These are phyloP conservation scores for Talaromyces sp. DNA, from an alignment of 2,329 filamentous ascomycete genomes.

Conservation along the genomic window DNA sequence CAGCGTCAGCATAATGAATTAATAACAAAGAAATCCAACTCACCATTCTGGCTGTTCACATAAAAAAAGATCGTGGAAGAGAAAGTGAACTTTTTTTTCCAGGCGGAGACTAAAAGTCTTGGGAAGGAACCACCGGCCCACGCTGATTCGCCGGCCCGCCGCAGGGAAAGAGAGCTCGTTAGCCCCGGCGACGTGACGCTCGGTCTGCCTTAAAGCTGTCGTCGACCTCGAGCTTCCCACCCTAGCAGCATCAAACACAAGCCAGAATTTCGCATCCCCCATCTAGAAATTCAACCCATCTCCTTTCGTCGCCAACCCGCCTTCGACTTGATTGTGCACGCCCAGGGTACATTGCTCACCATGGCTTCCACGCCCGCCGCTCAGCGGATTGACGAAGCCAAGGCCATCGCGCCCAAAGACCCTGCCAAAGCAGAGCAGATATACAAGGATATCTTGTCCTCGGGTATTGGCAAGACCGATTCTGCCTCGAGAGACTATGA, in stretches of 20 bases:
- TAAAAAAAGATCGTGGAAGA: background rate
- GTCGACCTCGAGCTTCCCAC: slow-evolving; percentile 2
- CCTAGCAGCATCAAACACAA: background rate
- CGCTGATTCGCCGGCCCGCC: slow-evolving; percentile 8
- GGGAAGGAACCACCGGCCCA: background rate
- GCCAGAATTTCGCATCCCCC: background rate
- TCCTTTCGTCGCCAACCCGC: slow-evolving; percentile 9
- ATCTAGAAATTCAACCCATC: background rate
- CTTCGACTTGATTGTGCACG: background rate
- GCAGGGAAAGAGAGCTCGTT: slow-evolving; percentile 1
- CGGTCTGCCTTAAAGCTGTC: background rate
- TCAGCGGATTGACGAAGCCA: slow-evolving; percentile 78
- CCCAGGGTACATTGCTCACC: slow-evolving; percentile 18
- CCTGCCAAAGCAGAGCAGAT: slow-evolving; percentile 77
- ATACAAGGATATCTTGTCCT: slow-evolving; percentile 85
- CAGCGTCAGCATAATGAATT: background rate
- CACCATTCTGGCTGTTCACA: background rate
- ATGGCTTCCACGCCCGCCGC: slow-evolving; percentile 51
- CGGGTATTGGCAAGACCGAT: slow-evolving; percentile 78
- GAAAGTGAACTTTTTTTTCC: background rate
- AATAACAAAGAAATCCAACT: background rate
- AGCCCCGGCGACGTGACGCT: slow-evolving; percentile 3
- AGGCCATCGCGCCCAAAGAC: slow-evolving; percentile 74
- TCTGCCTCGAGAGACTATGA: slow-evolving; percentile 88
- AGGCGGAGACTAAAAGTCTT: slow-evolving; percentile 8